These are phyloP conservation scores for Neophaeococcomyces aloes DNA, from an alignment of 2,329 filamentous ascomycete genomes.

Conservation along the genomic window DNA sequence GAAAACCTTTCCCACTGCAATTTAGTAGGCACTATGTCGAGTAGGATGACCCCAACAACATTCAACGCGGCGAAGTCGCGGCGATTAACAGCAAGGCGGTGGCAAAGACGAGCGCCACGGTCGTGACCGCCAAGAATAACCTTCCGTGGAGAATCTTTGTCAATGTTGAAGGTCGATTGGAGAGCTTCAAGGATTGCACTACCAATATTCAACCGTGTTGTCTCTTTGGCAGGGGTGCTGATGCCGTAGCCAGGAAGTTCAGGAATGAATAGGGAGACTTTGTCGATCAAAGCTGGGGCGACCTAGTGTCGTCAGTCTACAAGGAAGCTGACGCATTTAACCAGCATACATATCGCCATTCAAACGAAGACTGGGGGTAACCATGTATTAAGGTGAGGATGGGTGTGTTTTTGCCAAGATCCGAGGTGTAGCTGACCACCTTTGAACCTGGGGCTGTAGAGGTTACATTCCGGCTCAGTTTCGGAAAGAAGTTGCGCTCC, in stretches of 20 bases:
- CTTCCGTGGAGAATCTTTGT: slow-evolving; percentile 19
- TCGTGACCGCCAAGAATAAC: slow-evolving; percentile 42
- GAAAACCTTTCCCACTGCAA: slow-evolving; percentile 37
- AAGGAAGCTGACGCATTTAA: not conserved
- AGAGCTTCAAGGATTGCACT: slow-evolving; percentile 34
- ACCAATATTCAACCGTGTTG: slow-evolving; percentile 34
- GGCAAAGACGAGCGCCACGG: slow-evolving; percentile 40
- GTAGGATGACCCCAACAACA: slow-evolving; percentile 32
- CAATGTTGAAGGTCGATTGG: slow-evolving; percentile 24
- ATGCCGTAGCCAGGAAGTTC: slow-evolving; percentile 22
- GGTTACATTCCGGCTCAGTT: slow-evolving; percentile 13
- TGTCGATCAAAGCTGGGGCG: slow-evolving; percentile 13
- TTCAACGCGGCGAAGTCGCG: slow-evolving; percentile 21
- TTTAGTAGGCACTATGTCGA: slow-evolving; percentile 42
- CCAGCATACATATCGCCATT: slow-evolving; percentile 12
- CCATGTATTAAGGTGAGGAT: slow-evolving; percentile 21
- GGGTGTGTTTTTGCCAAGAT: slow-evolving; percentile 14
- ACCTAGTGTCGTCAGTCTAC: slow-evolving; percentile 7
- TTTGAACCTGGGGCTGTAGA: slow-evolving; percentile 17
- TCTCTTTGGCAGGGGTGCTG: slow-evolving; percentile 17
- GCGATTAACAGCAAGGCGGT: slow-evolving; percentile 38
- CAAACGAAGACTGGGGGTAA: slow-evolving; percentile 21
- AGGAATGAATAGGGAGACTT: slow-evolving; percentile 18
- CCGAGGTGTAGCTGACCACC: slow-evolving; percentile 17
- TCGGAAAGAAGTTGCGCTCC: slow-evolving; percentile 2